Base-by-base conservation (phyloP, 129 eudicot species). In the Heracleum sosnowskyi region DNA sequence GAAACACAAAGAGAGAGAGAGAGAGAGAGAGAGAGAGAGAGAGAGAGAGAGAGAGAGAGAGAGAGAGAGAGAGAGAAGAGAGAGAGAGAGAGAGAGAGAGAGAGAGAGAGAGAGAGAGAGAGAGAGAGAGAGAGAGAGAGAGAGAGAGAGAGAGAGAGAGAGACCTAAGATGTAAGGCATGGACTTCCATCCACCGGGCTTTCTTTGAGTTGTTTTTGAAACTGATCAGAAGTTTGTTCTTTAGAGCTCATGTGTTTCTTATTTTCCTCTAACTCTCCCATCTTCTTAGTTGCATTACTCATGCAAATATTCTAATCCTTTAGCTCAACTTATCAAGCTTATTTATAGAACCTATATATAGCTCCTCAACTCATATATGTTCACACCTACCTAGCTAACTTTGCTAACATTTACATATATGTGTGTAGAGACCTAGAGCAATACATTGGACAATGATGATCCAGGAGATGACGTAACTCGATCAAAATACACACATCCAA, bases 121-220 rank as follows among this genome's bases (percentile, higher is more conserved):
- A 40, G 44, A 40, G 45, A 42, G 45, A 42, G 45, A 42, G 45
- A 42, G 45, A 42, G 45, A 42, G 45, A n/a, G 46, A 33, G 36
- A 63, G 76, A 72, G 73, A 81, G 78, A 82, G 77, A 74, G 64
- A 70, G 47, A 39, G 22, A 70, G 28, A 37, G 29, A 80, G 72
- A 46, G 31, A 93, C 97, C 98, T 79, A 93, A 76, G 76, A 93
- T 51, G 73, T 77, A 93, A 11, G 97, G 95, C 95, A 93, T 93
- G 86, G 98, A 72, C 74, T 79, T 93, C 97, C 96, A 89, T 75
- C 98, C 98, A 29, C 98, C 97, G 8, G 92, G 94, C 74, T 89
- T 87, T 35, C 87, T 82, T n/a, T 29, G 72, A 35, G 79, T 40
- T 22, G 79, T 37, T 13, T 37, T 49, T 12, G 51, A 63, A 34